Evolutionary conservation across 805 yeast genomes (phyloP), one percentile per base, ranked within the genome.

Genomic region (Candida boidinii): DNA sequence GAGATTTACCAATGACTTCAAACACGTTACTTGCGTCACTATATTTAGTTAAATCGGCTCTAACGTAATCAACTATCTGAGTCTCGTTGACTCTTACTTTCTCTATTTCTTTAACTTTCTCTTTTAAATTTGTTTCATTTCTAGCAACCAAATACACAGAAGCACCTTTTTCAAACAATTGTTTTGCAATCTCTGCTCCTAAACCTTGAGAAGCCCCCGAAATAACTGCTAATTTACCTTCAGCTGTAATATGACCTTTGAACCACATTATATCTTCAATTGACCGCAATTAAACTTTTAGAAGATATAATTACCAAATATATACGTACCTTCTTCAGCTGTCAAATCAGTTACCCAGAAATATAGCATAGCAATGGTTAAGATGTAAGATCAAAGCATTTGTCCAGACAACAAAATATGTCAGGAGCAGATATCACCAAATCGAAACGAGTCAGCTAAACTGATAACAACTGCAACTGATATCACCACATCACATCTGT

Each of bases 161-260:
- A 23, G 87, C 81, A 3, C 79, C 77, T 14, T 51, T 44, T 4
- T 32, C n/a, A 17, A 43, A 48, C 2, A 63, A 39, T 35, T 70
- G 64, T 26, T 62, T 60, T 0, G 94, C 95, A 36, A 90, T 55
- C 24, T 80, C 83, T 3, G 76, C 76, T 0, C 98, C 98, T 1
- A 90, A 62, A 0, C 98, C 98, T 49, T 90, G 98, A 0, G 96
- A 86, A 0, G 86, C 97, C 4, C 98, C 98, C 0, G 95, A 73
- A n/a, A 90, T 68, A 13, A 90, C 67, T 3, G 80, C 87, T 1
- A 71, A 51, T 49, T 69, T 71, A 18, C 70, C 69, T 31, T 66
- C 60, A 9, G 71, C 61, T 11, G 35, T 38, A 23, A 49, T 49
- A 2, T 43, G 4, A 4, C 25, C 25, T 25, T 9, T 13, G 26